Base-by-base conservation (phyloP, 306 rosid genomes). In the Ceratonia siliqua region DNA sequence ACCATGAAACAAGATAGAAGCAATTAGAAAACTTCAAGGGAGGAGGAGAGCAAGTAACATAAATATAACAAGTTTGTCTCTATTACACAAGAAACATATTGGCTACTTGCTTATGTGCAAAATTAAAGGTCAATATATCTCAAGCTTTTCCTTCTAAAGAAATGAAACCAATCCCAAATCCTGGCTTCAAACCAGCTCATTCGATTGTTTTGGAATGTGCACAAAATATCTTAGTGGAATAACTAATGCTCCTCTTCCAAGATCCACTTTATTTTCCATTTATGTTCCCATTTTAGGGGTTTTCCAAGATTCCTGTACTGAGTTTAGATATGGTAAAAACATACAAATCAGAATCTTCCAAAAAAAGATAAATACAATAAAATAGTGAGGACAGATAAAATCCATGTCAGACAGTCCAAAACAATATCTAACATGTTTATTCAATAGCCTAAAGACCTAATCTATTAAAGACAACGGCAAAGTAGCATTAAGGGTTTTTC, bases 1-100 rank as follows among this genome's bases (percentile, higher is more conserved):
- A 64, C 56, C 21, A 53, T 13, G 50, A 73, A 73, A 43, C 58
- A 58, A 58, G 7, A 43, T 14, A 15, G n/a, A 4, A 73, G 45
- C 46, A 57, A 24, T 38, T 2, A 2, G 41, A 25, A 43, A 43
- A 12, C 36, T 42, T 58, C 15, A 30, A 18, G 5, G 13, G 35
- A 33, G 20, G 46, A 24, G 12, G 17, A 1, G 5, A 1, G 21
- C 0, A 17, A 5, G 25, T 64, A 14, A 22, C 2, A 24, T 22
- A 64, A 41, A 22, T 41, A 22, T 6, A 18, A 27, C 22, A 43
- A 14, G 25, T 15, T 41, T 64, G 57, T 17, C 25, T 52, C 52
- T 5, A 30, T 25, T 8, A 22, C 17, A 12, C 2, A 42, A 24
- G 24, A 4, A 27, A 67, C 30, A 46, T 64, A 22, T 24, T 11